Conservation (phyloP, 2,329 filamentous ascomycete genomes). For the Gaeumannomyces sp. region DNA sequence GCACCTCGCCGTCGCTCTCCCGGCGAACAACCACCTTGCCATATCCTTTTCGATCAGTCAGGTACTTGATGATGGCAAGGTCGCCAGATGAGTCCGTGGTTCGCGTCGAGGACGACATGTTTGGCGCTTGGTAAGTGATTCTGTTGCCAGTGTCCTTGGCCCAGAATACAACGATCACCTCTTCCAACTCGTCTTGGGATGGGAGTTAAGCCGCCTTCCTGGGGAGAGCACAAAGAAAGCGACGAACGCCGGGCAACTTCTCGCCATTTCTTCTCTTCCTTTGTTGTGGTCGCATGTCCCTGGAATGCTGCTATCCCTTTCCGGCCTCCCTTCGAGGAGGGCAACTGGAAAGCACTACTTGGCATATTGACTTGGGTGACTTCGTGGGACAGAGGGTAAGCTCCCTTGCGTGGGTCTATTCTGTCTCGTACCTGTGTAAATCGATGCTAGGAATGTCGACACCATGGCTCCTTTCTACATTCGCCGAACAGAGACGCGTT, state of each 20-base stretch:
- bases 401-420: neutral
- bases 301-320: conserved; percentile 5
- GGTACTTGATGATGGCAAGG: conserved; percentile 21
- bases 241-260: neutral
- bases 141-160: neutral
- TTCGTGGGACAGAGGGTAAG: neutral
- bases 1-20: conserved; percentile 24
- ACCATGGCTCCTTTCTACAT: neutral
- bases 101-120: neutral
- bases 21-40: conserved; percentile 24
- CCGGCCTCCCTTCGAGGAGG: conserved; percentile 3
- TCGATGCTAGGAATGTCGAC: no score
- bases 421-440: neutral
- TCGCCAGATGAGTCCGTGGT: neutral
- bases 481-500: no score
- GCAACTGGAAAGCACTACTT: neutral
- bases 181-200: neutral
- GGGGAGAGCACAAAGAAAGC: neutral
- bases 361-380: no score
- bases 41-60: conserved; percentile 16
- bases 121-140: neutral
- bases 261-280: neutral
- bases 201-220: neutral
- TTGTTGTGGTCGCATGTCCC: neutral
- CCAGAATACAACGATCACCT: neutral